Evolutionary conservation across 2,329 filamentous ascomycete species (phyloP).

Genomic region (Paraphoma chrysanthemicola): DNA sequence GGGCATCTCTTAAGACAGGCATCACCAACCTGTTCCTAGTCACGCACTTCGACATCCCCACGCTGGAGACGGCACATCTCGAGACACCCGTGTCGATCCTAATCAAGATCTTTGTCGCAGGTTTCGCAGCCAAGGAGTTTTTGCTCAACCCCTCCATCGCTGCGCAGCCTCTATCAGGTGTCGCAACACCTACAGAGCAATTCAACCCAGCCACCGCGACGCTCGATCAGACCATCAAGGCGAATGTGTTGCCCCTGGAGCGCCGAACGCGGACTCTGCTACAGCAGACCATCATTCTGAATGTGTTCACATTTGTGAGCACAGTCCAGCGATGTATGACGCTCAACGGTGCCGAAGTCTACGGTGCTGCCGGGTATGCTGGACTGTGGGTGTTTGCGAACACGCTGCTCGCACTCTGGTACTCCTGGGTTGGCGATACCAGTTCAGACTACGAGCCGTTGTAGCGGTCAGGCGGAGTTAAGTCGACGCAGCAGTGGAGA

Average conservation of each 20-base stretch:
- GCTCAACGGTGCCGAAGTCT: conserved; percentile 71
- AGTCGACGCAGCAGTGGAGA: no score
- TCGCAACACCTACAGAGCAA: conserved; percentile 55
- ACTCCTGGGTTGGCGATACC: conserved; percentile 57
- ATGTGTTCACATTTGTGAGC: conserved; percentile 56
- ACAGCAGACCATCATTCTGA: conserved; percentile 60
- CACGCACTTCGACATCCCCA: conserved; percentile 75
- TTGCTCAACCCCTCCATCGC: conserved; percentile 75
- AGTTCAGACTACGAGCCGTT: conserved; percentile 31
- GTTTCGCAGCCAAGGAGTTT: conserved; percentile 75
- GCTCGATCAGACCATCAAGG: conserved; percentile 72
- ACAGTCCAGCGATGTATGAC: conserved; percentile 72
- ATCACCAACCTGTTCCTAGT: conserved; percentile 73
- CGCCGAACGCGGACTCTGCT: conserved; percentile 68
- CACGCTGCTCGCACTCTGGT: conserved; percentile 65
- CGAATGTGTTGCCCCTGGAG: conserved; percentile 77
- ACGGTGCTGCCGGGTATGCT: conserved; percentile 76
- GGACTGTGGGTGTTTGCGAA: conserved; percentile 75
- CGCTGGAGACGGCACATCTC: conserved; percentile 71
- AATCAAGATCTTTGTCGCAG: conserved; percentile 69
- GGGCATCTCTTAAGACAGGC: conserved; percentile 71
- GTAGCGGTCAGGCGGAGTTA: conserved; percentile 3
- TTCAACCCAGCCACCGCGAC: conserved; percentile 72
- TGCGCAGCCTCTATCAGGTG: conserved; percentile 59
- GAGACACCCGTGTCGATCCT: conserved; percentile 59